Percentiles rank a stretch among this genome's conserved stretches.
phyloP scores from a whole-genome alignment of 352 stramenopile species.

The Globisporangium radiosum region DNA sequence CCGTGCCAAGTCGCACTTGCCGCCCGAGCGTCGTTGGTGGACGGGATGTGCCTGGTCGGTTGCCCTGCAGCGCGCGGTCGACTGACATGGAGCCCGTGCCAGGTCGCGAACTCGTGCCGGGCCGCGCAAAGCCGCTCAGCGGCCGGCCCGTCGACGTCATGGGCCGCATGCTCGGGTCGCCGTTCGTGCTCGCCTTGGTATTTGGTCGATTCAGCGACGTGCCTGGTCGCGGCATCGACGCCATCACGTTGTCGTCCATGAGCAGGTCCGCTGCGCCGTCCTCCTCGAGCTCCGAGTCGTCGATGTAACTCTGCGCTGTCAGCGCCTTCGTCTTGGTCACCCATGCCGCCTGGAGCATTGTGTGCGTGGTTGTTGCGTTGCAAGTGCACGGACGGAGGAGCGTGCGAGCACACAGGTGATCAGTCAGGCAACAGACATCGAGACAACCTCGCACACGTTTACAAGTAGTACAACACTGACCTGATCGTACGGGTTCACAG shows the following conservation, averaged over 20 bases:
- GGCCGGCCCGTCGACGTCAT: slow-evolving; percentile 82
- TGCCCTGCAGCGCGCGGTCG: slow-evolving; percentile 69
- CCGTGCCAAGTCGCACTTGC: slow-evolving; percentile 88
- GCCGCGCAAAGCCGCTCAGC: slow-evolving; percentile 83
- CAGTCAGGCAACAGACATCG: too few relatives aligned
- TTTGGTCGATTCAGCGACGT: slow-evolving; percentile 88
- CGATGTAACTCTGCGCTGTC: slow-evolving; percentile 85
- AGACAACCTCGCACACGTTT: too few relatives aligned
- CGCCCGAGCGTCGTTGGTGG: slow-evolving; percentile 86
- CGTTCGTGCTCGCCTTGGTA: slow-evolving; percentile 29
- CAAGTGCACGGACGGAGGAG: too few relatives aligned
- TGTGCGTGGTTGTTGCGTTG: not conserved
- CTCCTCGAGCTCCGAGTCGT: slow-evolving; percentile 91
- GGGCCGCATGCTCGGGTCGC: slow-evolving; percentile 70
- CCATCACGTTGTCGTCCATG: slow-evolving; percentile 91
- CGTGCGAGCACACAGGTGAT: not conserved
- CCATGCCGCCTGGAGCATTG: slow-evolving; percentile 61
- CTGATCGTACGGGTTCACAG: slow-evolving; percentile 83
- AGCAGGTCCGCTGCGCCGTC: slow-evolving; percentile 87
- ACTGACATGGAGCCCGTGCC: slow-evolving; percentile 69
- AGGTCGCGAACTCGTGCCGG: slow-evolving; percentile 65
- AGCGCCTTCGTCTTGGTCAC: slow-evolving; percentile 88
- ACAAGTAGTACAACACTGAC: slow-evolving; percentile 5
- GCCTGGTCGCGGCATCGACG: slow-evolving; percentile 77
- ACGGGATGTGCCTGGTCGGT: slow-evolving; percentile 69